Evolutionary conservation across 2,329 filamentous ascomycete species (phyloP), one percentile per base, ranked within the genome.

Genomic region (Diaporthe ampelina): DNA sequence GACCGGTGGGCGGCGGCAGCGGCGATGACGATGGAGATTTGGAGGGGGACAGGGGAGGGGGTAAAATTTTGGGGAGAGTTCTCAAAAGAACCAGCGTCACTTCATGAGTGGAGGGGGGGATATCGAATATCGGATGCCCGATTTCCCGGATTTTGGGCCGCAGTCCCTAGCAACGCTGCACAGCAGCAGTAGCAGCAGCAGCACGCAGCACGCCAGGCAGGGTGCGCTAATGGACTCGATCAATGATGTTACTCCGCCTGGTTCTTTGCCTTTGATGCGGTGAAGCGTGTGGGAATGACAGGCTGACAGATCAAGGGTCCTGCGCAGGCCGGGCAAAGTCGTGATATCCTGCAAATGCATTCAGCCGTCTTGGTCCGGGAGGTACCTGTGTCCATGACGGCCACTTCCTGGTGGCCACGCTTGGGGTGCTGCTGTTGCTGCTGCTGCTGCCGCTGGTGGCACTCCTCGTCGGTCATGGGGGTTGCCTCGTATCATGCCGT

Each of bases 401-500:
- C 29, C 48, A 56, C 50, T 35, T 26, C 57, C 40, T 57, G 43
- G 52, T 15, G 19, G 50, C 43, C 48, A 56, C 54, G 19, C 45
- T 17, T 19, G 17, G 3, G n/a, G n/a, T n/a, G n/a, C n/a, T n/a
- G 7, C 52, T 43, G 19, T 10, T 24, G 7, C 45, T 32, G 19
- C 37, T 59, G 17, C 11, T 43, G 13, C 17, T 24, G 7, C 45
- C 24, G 19, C 37, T 59, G 17, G 1, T 5, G 29, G 29, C 29
- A 5, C 11, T 52, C 19, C n/a, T 32, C 56, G 26, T 70, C 19
- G 52, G 19, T 48, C 24, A 26, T 67, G 58, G 57, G 45, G 65
- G 67, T 13, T 26, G 65, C 48, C 67, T 74, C 67, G 72, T 74
- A 70, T 74, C 58, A 29, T 40, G 29, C 68, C 68, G 70, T 35